Percentiles rank a stretch among this genome's conserved stretches.
Evolutionary conservation across 345 rosid species (phyloP).

Genomic region (Salix udensis): DNA sequence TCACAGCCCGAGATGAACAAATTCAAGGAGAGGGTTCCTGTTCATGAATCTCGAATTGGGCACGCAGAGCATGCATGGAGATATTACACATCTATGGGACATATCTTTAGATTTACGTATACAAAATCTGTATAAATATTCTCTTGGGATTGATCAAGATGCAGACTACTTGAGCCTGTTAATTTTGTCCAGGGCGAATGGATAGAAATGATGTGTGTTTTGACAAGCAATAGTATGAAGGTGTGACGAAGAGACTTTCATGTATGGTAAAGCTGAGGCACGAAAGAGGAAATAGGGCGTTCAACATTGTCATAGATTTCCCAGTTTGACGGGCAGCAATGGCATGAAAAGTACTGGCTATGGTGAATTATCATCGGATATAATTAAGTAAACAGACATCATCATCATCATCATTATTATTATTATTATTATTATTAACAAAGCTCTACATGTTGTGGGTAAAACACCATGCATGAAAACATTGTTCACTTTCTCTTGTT

Average conservation of each 20-base stretch:
- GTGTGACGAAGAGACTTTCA: background rate
- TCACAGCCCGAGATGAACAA: background rate
- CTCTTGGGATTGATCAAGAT: background rate
- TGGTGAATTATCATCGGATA: conserved; percentile 8
- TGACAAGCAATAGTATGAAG: background rate
- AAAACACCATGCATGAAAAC: no score
- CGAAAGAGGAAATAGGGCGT: conserved; percentile 17
- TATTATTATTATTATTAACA: background rate
- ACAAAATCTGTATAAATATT: background rate
- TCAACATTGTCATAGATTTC: conserved; percentile 34
- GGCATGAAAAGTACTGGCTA: conserved; percentile 9
- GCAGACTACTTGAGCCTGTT: background rate
- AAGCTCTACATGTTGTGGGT: no score
- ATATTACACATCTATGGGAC: background rate
- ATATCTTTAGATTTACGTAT: background rate
- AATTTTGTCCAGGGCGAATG: conserved; percentile 6
- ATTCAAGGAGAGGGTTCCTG: background rate
- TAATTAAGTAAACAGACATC: background rate
- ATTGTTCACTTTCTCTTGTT: no score
- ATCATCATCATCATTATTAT: no score
- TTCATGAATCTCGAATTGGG: conserved; percentile 12
- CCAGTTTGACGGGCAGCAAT: conserved; percentile 26
- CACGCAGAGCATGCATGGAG: background rate
- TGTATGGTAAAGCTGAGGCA: conserved; percentile 49
- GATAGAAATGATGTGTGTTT: conserved; percentile 14